Percentiles rank a stretch among this genome's conserved stretches.
These are phyloP conservation scores for Vigna unguiculata DNA, from an alignment of 306 rosid genomes.

Conservation along the genomic window DNA sequence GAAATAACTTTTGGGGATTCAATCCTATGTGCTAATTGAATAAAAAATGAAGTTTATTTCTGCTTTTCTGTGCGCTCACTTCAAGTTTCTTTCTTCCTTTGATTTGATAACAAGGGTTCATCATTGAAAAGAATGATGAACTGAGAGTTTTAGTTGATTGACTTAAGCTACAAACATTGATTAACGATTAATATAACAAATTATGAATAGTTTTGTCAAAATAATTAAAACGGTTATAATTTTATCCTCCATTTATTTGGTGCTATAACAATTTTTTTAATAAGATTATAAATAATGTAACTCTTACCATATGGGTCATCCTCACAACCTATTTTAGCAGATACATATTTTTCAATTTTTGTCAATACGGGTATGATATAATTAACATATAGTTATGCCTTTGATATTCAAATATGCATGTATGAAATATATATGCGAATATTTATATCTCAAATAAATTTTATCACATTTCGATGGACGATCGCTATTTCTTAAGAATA, in stretches of 20 bases:
- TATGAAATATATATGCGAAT: too few species aligned
- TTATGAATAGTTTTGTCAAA: not conserved
- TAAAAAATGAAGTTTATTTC: not conserved
- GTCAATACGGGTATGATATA: too few species aligned
- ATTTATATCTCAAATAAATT: too few species aligned
- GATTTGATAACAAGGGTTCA: conserved; percentile 23
- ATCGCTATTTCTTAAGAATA: too few species aligned
- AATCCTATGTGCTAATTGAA: not conserved
- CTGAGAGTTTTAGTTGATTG: not conserved
- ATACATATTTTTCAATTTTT: not conserved
- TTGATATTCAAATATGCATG: too few species aligned
- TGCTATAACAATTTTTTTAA: not conserved
- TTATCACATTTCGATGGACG: too few species aligned
- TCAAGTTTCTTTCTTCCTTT: conserved; percentile 27
- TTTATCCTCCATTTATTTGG: not conserved
- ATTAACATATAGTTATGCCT: too few species aligned
- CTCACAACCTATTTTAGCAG: not conserved
- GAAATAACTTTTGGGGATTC: not conserved
- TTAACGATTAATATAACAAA: not conserved
- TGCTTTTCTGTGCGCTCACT: conserved; percentile 18
- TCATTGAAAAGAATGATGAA: conserved; percentile 27
- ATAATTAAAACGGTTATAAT: not conserved
- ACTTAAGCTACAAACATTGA: conserved; percentile 3
- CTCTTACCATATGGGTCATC: not conserved
- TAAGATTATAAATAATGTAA: not conserved